Percentiles rank a stretch among this genome's conserved stretches.
Conservation (phyloP, 768 basidiomycete genomes). For the Hirschioporus abietinus region DNA sequence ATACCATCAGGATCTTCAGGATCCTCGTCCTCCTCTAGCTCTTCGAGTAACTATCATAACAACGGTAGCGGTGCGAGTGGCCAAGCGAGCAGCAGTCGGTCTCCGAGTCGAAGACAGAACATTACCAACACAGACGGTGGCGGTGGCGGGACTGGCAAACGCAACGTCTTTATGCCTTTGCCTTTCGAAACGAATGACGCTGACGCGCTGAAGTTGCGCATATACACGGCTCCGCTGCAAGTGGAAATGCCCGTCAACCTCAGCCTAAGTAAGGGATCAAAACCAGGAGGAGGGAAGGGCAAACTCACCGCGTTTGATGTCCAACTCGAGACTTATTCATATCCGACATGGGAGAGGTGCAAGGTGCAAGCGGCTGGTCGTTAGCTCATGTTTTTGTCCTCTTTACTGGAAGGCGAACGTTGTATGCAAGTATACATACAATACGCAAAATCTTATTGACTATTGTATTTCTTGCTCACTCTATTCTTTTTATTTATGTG, state of each 20-base stretch:
- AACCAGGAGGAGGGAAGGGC: constrained; percentile 4
- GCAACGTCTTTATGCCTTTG: constrained; percentile 34
- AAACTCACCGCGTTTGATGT: constrained; percentile 26
- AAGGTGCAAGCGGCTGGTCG: constrained; percentile 33
- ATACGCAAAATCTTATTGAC: too few species aligned
- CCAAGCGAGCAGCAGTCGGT: neutral
- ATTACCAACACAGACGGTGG: neutral
- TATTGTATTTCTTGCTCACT: neutral
- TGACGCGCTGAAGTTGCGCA: constrained; percentile 51
- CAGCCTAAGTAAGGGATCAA: neutral
- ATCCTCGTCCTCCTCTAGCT: neutral
- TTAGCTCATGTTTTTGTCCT: neutral
- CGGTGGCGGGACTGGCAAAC: constrained; percentile 9
- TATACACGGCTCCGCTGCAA: constrained; percentile 40
- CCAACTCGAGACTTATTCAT: constrained; percentile 42
- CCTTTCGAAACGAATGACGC: constrained; percentile 47
- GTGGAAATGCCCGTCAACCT: constrained; percentile 27
- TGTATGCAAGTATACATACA: too few species aligned
- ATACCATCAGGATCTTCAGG: neutral
- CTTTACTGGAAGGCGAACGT: too few species aligned
- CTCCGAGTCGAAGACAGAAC: neutral
- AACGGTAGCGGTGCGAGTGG: neutral
- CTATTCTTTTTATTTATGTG: neutral
- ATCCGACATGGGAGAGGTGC: constrained; percentile 67
- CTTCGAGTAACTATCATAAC: neutral